Percentiles rank a stretch among this genome's conserved stretches.
These are phyloP conservation scores for Aspergillus carbonarius DNA, from an alignment of 2,329 filamentous ascomycete genomes.

Conservation along the genomic window DNA sequence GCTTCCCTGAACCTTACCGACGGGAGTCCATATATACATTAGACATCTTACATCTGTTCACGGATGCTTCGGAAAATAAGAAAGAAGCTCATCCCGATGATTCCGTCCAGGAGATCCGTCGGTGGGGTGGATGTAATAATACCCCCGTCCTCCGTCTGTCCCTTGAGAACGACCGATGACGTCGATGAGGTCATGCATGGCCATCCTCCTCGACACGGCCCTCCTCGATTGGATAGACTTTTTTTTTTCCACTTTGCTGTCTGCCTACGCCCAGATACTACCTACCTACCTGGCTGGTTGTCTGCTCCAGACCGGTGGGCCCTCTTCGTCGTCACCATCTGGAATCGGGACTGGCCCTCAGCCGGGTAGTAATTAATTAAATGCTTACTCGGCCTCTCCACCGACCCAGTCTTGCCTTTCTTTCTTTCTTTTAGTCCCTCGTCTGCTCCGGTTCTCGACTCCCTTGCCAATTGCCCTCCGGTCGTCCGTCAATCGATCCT, in stretches of 20 bases:
- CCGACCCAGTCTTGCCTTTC: background rate
- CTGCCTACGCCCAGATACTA: background rate
- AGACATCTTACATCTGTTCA: too few species aligned
- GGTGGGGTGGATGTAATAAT: background rate
- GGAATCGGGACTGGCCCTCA: background rate
- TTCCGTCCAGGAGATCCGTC: too few species aligned
- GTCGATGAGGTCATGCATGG: slow-evolving; percentile 7
- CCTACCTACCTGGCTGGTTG: background rate
- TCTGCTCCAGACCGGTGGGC: background rate
- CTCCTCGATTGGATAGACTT: background rate
- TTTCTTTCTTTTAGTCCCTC: background rate
- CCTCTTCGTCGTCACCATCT: slow-evolving; percentile 1
- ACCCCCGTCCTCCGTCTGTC: too few species aligned
- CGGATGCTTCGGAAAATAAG: too few species aligned
- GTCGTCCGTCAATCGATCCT: background rate
- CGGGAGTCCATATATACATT: too few species aligned
- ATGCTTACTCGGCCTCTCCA: background rate
- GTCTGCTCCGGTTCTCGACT: background rate
- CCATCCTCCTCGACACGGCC: background rate
- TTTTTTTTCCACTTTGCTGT: background rate
- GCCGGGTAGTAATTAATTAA: background rate
- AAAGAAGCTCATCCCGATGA: too few species aligned
- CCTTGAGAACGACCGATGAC: slow-evolving; percentile 8
- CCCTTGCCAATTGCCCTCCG: background rate
- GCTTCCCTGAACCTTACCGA: too few species aligned